Evolutionary conservation across 441 rosid genomes (phyloP).

Genomic region (Erysimum cheiri): DNA sequence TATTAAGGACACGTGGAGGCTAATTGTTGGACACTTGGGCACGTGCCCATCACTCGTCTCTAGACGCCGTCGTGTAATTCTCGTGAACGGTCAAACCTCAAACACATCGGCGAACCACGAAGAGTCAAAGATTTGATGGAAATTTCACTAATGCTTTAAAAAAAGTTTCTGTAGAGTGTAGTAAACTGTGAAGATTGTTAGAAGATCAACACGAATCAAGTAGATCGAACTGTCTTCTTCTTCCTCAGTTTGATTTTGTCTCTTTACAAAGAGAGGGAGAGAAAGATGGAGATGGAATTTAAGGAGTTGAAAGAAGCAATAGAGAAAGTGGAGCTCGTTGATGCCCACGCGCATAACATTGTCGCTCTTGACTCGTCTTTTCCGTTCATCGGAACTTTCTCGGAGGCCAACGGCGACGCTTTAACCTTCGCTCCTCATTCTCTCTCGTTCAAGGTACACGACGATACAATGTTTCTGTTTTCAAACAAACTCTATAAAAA

Average conservation of each 20-base stretch:
- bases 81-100: too few species aligned
- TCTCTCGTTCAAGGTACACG: conserved; percentile 77
- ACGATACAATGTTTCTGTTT: neutral
- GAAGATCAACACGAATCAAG: neutral
- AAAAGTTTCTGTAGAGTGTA: neutral
- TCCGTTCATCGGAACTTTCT: conserved; percentile 63
- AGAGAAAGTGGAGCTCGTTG: conserved; percentile 66
- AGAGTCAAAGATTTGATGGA: neutral
- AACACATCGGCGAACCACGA: too few species aligned
- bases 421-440: conserved; percentile 67
- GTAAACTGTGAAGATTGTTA: neutral
- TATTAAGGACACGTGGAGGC: neutral
- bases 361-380: conserved; percentile 82
- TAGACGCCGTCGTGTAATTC: neutral
- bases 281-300: conserved; percentile 59
- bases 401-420: conserved; percentile 86
- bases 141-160: neutral
- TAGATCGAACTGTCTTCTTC: neutral
- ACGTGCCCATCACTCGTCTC: neutral
- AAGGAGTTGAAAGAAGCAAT: conserved; percentile 61
- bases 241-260: neutral
- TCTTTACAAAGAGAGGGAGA: neutral
- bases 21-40: neutral
- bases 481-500: neutral
- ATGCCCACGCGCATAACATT: conserved; percentile 85